Evolutionary conservation across 176 grass and related monocot species (phyloP), one percentile per base, ranked within the genome.

Genomic region (Oryza rufipogon): DNA sequence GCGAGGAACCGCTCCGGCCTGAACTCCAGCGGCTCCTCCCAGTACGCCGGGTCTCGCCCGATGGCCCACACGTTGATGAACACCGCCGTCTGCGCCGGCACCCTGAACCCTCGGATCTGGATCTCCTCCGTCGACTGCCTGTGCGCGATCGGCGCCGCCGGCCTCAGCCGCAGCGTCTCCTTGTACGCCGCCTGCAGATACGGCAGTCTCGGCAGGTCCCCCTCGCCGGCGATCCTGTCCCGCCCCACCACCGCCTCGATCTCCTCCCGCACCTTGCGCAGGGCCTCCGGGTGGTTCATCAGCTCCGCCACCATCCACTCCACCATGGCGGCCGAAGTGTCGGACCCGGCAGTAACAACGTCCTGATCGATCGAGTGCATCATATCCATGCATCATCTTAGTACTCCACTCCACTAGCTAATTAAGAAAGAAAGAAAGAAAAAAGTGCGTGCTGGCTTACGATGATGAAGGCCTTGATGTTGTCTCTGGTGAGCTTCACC

Each of bases 251-350:
- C 87, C 11, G 16, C 19, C 77, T 97, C 94, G 17, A 97, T 79
- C 86, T 97, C 94, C 6, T 11, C 1, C 1, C 19, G 19, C 2
- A 85, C 74, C 73, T 88, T 97, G 22, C 19, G 74, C 9, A 97
- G 82, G 1, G 80, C 28, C 19, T 87, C 71, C 16, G 86, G 91
- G 64, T 93, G 74, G 87, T 86, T 93, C 66, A 97, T 66, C 32
- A 97, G 86, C 86, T 97, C 94, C 12, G 89, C 86, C 64, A 97
- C 44, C 60, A 90, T 90, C 94, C 94, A 97, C 84, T 93, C 94
- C 5, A 93, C 84, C 77, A 90, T 93, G 5, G 85, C 73, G 11
- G 91, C 88, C 41, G 88, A 87, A 8, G 94, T 89, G 77, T 90
- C 88, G 0, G 94, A 89, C 0, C 94, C 94, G 0, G 88, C 94